A percentile compares a stretch with the other conserved stretches of the same genome.
These are phyloP conservation scores for Solanum neorickii DNA, from an alignment of 257 asterid species.

Conservation along the genomic window DNA sequence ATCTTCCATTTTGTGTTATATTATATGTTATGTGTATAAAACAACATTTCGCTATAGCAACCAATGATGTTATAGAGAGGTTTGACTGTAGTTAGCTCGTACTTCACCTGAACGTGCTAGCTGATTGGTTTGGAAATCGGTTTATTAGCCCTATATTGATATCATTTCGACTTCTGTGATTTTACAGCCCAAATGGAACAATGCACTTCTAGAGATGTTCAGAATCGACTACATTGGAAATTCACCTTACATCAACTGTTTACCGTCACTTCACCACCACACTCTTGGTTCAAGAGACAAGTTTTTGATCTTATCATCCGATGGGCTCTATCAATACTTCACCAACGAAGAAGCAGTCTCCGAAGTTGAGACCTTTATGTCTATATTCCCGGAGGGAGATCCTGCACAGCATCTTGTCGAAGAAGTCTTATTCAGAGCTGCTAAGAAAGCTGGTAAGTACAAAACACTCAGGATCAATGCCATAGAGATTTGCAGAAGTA, in stretches of 20 bases:
- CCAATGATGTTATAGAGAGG: background rate
- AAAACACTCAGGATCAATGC: background rate
- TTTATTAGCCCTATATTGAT: background rate
- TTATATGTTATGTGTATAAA: background rate
- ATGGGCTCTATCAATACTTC: conserved; percentile 94
- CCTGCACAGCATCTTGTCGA: conserved; percentile 97
- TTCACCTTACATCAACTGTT: conserved; percentile 67
- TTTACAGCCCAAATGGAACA: conserved; percentile 86
- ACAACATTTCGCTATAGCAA: background rate
- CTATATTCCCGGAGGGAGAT: conserved; percentile 87
- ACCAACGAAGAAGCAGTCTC: conserved; percentile 80
- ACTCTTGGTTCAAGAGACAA: conserved; percentile 52
- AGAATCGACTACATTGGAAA: conserved; percentile 72
- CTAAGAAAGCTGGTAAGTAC: conserved; percentile 81
- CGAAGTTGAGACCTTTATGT: conserved; percentile 76
- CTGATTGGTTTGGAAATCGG: background rate
- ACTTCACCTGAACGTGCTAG: background rate
- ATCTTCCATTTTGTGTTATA: background rate
- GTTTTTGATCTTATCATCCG: conserved; percentile 88
- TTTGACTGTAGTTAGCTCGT: background rate
- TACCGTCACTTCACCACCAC: conserved; percentile 76
- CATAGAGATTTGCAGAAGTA: background rate
- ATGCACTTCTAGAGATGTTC: conserved; percentile 83
- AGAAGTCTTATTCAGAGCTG: conserved; percentile 91
- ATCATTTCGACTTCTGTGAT: background rate